These are phyloP conservation scores for Euclidium syriacum DNA, from an alignment of 345 rosid genomes.

Conservation along the genomic window DNA sequence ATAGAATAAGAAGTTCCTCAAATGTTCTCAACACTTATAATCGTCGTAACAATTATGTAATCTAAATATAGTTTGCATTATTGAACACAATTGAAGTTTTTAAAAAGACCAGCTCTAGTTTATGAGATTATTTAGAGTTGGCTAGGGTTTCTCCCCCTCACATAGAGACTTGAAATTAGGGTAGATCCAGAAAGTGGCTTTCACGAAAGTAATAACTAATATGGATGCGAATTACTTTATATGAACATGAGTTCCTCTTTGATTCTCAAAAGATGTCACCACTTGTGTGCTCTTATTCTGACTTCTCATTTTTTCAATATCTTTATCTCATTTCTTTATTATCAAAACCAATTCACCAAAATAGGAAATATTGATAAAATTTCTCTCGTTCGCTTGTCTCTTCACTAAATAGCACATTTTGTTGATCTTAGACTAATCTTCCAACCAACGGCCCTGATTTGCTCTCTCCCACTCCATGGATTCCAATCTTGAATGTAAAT, in stretches of 20 bases:
- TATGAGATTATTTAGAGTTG: background rate
- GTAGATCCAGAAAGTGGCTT: slow-evolving; percentile 19
- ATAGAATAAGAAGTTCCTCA: background rate
- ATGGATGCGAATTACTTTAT: slow-evolving; percentile 22
- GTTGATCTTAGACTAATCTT: slow-evolving; percentile 15
- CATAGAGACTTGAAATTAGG: slow-evolving; percentile 3
- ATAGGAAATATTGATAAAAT: slow-evolving; percentile 7
- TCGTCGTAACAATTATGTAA: background rate
- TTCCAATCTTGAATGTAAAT: slow-evolving; percentile 7
- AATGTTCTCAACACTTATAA: background rate
- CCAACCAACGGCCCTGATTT: slow-evolving; percentile 19
- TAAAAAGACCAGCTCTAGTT: background rate
- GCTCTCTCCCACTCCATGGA: slow-evolving; percentile 4
- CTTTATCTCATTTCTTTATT: slow-evolving; percentile 22
- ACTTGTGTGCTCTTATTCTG: slow-evolving; percentile 33
- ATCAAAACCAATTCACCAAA: slow-evolving; percentile 6
- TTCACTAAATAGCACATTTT: slow-evolving; percentile 19
- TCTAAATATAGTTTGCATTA: background rate
- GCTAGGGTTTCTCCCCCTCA: slow-evolving; percentile 26
- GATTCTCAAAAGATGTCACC: slow-evolving; percentile 29
- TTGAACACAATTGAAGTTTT: background rate
- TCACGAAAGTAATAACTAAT: slow-evolving; percentile 28
- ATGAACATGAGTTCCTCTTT: slow-evolving; percentile 21
- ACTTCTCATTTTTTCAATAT: slow-evolving; percentile 24
- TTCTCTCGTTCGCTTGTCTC: slow-evolving; percentile 24